Conservation (phyloP, 768 basidiomycete species). For the Tulasnella sp. region DNA sequence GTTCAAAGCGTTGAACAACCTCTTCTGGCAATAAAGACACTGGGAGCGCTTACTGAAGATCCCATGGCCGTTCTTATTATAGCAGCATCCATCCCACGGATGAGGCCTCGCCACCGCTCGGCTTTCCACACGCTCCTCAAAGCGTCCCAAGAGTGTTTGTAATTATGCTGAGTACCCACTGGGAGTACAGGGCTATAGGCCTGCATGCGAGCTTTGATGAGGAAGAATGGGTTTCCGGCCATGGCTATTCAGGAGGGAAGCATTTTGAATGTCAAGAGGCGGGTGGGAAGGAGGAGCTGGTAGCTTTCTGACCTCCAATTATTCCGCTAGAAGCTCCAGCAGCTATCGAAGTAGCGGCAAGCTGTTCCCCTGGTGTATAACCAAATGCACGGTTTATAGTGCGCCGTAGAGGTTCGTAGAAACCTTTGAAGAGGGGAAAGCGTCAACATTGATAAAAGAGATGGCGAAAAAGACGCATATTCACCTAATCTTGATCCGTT, state of each 20-base stretch:
- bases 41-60: constrained; percentile 60
- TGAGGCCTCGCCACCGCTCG: constrained; percentile 77
- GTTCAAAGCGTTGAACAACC: background rate
- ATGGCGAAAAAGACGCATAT: constrained; percentile 34
- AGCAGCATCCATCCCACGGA: constrained; percentile 92
- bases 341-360: constrained; percentile 73
- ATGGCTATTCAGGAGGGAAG: constrained; percentile 39
- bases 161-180: constrained; percentile 92
- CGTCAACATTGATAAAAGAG: background rate
- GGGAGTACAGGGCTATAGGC: constrained; percentile 95
- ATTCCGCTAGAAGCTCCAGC: constrained; percentile 91
- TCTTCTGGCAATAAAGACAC: background rate
- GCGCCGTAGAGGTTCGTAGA: constrained; percentile 90
- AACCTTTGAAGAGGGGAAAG: constrained; percentile 57
- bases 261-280: background rate
- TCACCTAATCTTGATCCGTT: constrained; percentile 89
- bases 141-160: constrained; percentile 83
- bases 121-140: constrained; percentile 74
- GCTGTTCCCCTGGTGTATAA: constrained; percentile 61
- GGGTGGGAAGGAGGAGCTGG: background rate
- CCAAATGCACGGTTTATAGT: constrained; percentile 72
- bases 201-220: constrained; percentile 99
- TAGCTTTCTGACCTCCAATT: constrained; percentile 68
- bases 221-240: constrained; percentile 87
- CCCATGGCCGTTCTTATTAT: constrained; percentile 94